Conservation (phyloP, 495 filamentous ascomycete genomes). For the Xylaria castorea region DNA sequence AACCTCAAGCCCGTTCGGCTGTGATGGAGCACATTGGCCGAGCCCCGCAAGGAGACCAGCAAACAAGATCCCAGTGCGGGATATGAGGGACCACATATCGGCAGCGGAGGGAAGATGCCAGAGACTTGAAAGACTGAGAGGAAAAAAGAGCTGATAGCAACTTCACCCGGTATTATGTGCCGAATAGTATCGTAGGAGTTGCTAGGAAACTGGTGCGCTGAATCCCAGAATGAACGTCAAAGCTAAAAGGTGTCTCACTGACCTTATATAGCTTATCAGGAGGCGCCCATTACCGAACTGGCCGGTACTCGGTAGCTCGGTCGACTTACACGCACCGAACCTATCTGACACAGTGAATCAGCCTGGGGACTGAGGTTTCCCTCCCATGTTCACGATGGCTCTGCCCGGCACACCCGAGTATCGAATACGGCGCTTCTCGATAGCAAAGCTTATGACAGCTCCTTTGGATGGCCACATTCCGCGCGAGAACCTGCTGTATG, state of each 20-base stretch:
- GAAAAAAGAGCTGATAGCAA: neutral
- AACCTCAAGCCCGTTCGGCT: neutral
- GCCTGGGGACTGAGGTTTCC: neutral
- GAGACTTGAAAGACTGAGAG: no score
- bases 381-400: slow-evolving; percentile 20
- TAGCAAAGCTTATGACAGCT: neutral
- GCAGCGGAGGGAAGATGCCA: neutral
- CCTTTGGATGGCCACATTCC: neutral
- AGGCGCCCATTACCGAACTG: neutral
- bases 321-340: neutral
- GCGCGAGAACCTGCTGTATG: neutral
- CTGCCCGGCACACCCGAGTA: slow-evolving; percentile 2
- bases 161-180: neutral
- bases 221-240: neutral
- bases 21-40: slow-evolving; percentile 19
- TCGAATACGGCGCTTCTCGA: slow-evolving; percentile 3
- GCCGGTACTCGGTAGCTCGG: neutral
- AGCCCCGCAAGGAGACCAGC: slow-evolving; percentile 20
- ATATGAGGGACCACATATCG: slow-evolving; percentile 12
- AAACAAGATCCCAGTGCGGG: slow-evolving; percentile 3
- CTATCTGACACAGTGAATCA: neutral
- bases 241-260: neutral
- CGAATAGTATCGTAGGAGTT: neutral
- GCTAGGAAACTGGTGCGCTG: neutral
- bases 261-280: slow-evolving; percentile 15